Evolutionary conservation across 208 protist species (phyloP).

Genomic region (Trypanosoma vivax): DNA sequence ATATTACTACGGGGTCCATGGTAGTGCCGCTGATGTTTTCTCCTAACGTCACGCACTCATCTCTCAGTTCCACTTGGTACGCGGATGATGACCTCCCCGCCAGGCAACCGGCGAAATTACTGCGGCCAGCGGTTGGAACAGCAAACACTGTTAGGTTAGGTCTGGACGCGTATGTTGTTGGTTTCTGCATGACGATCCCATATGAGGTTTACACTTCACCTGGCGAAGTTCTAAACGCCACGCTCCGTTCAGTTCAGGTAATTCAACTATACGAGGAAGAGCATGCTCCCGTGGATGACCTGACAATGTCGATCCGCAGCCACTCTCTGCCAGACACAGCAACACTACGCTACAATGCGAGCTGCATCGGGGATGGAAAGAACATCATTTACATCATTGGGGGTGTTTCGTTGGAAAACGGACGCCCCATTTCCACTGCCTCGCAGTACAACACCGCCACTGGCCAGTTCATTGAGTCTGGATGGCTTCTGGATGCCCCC

Average conservation of each 20-base stretch:
- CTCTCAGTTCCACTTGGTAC: too few relatives aligned
- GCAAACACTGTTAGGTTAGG: constrained; percentile 25
- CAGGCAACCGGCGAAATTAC: constrained; percentile 7
- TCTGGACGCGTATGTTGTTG: constrained; percentile 26
- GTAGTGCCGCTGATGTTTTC: constrained; percentile 9
- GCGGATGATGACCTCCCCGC: not conserved
- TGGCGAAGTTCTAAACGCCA: not conserved
- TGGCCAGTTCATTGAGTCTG: constrained; percentile 32
- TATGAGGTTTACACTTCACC: constrained; percentile 1
- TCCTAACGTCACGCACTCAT: not conserved
- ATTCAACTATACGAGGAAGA: constrained; percentile 17
- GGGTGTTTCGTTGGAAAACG: constrained; percentile 14
- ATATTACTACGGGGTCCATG: constrained; percentile 1
- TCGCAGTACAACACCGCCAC: constrained; percentile 33
- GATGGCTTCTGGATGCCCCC: constrained; percentile 19
- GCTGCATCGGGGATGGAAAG: constrained; percentile 17
- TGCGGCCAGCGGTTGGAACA: constrained; percentile 25
- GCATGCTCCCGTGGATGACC: constrained; percentile 15
- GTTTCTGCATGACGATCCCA: constrained; percentile 34
- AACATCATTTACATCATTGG: constrained; percentile 29
- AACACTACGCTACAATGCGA: constrained; percentile 20
- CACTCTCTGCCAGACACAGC: constrained; percentile 5
- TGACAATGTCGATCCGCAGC: constrained; percentile 15
- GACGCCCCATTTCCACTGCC: constrained; percentile 14
- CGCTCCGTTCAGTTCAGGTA: constrained; percentile 18